Conservation (phyloP, 2,329 filamentous ascomycete species). For the Verticillium dahliae region DNA sequence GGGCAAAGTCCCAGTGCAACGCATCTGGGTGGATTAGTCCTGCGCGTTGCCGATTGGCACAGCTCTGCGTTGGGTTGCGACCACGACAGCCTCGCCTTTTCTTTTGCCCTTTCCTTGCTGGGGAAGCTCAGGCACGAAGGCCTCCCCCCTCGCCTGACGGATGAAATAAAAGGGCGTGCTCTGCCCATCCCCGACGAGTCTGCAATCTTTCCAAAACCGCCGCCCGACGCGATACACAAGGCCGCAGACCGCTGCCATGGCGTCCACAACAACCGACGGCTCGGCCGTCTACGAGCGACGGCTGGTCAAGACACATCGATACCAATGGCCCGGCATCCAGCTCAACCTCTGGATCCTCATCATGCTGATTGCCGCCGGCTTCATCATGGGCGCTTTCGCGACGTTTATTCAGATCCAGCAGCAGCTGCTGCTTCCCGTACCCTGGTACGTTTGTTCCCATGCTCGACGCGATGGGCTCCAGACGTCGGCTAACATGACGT, state of each 20-base stretch:
- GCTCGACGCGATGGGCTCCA: not conserved
- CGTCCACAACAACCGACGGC: slow-evolving; percentile 28
- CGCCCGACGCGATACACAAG: not conserved
- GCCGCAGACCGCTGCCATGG: slow-evolving; percentile 14
- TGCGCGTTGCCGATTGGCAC: not conserved
- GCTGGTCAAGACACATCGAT: slow-evolving; percentile 44
- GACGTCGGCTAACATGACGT: not conserved
- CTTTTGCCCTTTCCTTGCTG: not conserved
- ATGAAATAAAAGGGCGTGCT: not conserved
- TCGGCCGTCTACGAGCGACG: slow-evolving; percentile 38
- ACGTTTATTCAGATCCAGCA: slow-evolving; percentile 54
- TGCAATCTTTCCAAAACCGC: not conserved
- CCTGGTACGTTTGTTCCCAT: slow-evolving; percentile 43
- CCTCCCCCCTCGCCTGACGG: not conserved
- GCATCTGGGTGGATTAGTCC: not conserved
- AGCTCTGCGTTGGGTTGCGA: not conserved
- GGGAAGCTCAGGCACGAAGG: not conserved
- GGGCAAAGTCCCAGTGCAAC: not conserved
- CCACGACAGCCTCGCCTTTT: not conserved
- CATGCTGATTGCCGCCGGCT: slow-evolving; percentile 53
- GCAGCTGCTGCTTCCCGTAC: slow-evolving; percentile 45
- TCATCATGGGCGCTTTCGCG: slow-evolving; percentile 55
- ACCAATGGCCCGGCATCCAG: slow-evolving; percentile 63
- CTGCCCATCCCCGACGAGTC: not conserved
- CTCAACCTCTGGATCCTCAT: slow-evolving; percentile 62